Base-by-base conservation (phyloP, 2,329 filamentous ascomycete genomes). In the Zymoseptoria passerinii region DNA sequence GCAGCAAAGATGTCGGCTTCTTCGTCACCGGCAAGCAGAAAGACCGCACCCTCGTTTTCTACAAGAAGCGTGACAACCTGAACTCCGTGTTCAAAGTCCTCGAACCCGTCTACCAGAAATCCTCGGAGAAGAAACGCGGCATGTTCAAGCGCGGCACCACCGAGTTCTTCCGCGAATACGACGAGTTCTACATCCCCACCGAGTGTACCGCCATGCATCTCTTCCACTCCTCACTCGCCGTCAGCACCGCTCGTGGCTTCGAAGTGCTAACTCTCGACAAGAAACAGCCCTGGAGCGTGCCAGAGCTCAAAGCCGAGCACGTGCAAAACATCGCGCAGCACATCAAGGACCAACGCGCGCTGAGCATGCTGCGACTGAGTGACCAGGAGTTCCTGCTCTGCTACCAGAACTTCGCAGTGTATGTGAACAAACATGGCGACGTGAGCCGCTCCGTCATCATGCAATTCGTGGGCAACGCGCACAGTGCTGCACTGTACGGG, bases 1-100 rank as follows among this genome's bases (percentile, higher is more conserved):
- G 87, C 28, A 88, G 87, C 63, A 89, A 94, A 71, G 94, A 99
- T 70, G 92, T 99, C 19, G 89, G 92, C 13, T 99, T 97, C 79
- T 99, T 99, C 72, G 90, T 91, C 16, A 94, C 91, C 1, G 94
- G 92, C 8, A 85, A 89, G 60, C 96, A 99, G 92, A 99, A 99
- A 78, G 94, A 99, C 61, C 85, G 94, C 7, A 92, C 88, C 64
- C 79, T 99, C 7, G 85, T 99, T 28, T 92, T 99, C 73, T 99
- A 97, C 81, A 97, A 97, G 77, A 95, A 95, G 72, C 89, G 90
- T 62, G 94, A 97, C 72, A 70, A 70, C 53, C 81, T 96, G 61
- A 90, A 92, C 67, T 96, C 90, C 23, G 95, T 89, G 0, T 97
- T 99, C 81, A 97, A 84, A 70, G 91, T 99, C 10, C 83, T 99